Percentiles rank a stretch among this genome's conserved stretches.
These are phyloP conservation scores for Backusella sp. DNA, from an alignment of 192 early-diverging fungal species.

Conservation along the genomic window DNA sequence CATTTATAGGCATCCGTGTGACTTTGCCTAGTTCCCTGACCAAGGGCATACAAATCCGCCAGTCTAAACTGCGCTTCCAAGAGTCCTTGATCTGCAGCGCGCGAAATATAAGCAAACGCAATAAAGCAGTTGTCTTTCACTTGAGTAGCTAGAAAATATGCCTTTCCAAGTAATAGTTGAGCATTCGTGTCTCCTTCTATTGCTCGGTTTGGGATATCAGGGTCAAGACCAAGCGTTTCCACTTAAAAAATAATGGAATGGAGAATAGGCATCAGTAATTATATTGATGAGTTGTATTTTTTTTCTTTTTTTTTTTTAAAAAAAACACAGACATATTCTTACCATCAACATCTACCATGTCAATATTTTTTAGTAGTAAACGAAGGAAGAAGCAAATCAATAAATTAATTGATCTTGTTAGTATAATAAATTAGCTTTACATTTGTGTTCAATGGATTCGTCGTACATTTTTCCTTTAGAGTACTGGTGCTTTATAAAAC, in stretches of 20 bases:
- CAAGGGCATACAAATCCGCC: no score
- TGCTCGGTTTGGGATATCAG: neutral
- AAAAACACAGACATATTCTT: neutral
- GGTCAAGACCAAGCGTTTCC: neutral
- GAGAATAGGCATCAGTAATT: neutral
- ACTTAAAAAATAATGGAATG: neutral
- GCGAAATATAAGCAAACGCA: no score
- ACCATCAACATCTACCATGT: neutral
- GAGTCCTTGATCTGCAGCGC: no score
- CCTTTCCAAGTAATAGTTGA: neutral
- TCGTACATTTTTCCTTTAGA: neutral
- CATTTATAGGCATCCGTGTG: no score
- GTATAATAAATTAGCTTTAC: neutral
- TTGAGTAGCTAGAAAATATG: neutral
- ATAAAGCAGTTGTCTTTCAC: neutral
- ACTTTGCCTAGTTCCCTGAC: no score
- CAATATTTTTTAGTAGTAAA: neutral
- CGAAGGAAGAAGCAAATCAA: neutral
- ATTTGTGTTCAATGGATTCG: neutral
- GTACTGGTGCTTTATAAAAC: neutral
- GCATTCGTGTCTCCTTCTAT: neutral
- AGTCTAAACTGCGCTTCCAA: no score
- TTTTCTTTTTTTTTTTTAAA: neutral
- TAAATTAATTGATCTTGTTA: neutral
- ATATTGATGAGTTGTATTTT: neutral